These are phyloP conservation scores for Amylocystis lapponica DNA, from an alignment of 768 basidiomycete genomes.

Conservation along the genomic window DNA sequence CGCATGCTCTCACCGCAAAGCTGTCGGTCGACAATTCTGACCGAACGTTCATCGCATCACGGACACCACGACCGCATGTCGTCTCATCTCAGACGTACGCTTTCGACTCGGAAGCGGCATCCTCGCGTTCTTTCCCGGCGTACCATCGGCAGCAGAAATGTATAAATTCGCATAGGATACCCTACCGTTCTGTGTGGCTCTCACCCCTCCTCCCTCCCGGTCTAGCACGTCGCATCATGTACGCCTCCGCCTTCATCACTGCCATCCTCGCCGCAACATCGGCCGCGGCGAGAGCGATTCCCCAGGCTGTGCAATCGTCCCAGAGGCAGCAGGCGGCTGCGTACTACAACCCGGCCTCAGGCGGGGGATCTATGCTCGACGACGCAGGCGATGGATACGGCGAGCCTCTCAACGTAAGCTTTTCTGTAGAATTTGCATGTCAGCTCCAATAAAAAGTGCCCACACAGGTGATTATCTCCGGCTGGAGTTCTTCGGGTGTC, in stretches of 20 bases:
- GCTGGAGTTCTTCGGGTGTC: constrained; percentile 48
- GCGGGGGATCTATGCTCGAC: constrained; percentile 39
- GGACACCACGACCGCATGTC: no score
- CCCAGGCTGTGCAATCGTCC: neutral
- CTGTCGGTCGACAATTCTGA: no score
- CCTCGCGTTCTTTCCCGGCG: no score
- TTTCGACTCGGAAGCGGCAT: no score
- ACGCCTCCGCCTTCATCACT: neutral
- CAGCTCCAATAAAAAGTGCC: neutral
- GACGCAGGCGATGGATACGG: constrained; percentile 33
- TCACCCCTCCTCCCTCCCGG: no score
- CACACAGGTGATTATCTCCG: constrained; percentile 55
- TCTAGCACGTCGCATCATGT: no score
- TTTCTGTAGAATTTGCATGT: neutral
- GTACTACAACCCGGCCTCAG: constrained; percentile 28
- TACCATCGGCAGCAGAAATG: no score
- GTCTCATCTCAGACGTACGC: no score
- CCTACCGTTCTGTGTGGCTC: no score
- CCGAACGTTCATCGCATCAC: no score
- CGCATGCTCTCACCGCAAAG: no score
- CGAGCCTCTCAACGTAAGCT: constrained; percentile 41
- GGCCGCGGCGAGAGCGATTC: neutral
- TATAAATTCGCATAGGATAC: no score
- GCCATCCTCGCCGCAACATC: neutral
- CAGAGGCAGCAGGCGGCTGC: constrained; percentile 10